Conservation (phyloP, 202 grass and related monocot species). For the Brachypodium distachyon region DNA sequence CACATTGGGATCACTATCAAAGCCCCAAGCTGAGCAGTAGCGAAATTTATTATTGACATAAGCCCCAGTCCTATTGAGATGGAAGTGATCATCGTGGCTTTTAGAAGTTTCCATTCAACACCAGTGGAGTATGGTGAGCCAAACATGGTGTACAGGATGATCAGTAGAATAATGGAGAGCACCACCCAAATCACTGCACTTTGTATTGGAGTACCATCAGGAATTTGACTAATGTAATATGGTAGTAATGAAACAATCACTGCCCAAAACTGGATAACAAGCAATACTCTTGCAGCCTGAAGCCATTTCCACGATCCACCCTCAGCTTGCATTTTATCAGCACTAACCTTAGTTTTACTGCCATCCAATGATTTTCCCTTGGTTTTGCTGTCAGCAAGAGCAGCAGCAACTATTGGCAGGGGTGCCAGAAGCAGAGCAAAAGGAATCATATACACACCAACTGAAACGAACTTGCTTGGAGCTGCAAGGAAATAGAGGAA, state of each 20-base stretch:
- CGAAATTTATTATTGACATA: constrained; percentile 96
- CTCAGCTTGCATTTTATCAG: constrained; percentile 20
- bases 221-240: constrained; percentile 55
- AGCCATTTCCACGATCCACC: constrained; percentile 78
- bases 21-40: constrained; percentile 78
- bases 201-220: constrained; percentile 28
- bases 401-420: constrained; percentile 83
- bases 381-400: constrained; percentile 45
- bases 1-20: constrained; percentile 79
- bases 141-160: constrained; percentile 40
- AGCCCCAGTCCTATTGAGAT: constrained; percentile 63
- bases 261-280: constrained; percentile 78
- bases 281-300: constrained; percentile 60
- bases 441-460: constrained; percentile 98
- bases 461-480: constrained; percentile 92
- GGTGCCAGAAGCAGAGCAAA: constrained; percentile 70
- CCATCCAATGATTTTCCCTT: not conserved
- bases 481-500: constrained; percentile 92
- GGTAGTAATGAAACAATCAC: constrained; percentile 60
- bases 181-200: constrained; percentile 49
- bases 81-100: constrained; percentile 67
- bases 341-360: not conserved
- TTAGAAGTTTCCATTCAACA: constrained; percentile 79
- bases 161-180: constrained; percentile 35
- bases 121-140: constrained; percentile 53